phyloP scores from a whole-genome alignment of 2,329 filamentous ascomycete genomes.

The Hypocreales sp. region DNA sequence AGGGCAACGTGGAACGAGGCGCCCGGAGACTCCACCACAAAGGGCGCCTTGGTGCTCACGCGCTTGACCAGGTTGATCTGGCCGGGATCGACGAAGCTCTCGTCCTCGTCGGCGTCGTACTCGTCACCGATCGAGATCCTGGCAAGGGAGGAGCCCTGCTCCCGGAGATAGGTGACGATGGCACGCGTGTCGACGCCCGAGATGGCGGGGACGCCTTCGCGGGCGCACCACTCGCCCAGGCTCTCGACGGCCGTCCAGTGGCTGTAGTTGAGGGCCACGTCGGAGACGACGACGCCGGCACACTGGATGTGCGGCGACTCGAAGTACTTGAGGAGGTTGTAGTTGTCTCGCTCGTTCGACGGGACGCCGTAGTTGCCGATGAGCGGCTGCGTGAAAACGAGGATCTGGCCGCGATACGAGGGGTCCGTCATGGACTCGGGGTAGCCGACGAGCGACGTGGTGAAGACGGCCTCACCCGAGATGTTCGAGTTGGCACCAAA shows the following conservation, averaged over 20 bases:
- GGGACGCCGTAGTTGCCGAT: constrained; percentile 99
- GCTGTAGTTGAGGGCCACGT: constrained; percentile 86
- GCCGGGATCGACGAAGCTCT: constrained; percentile 86
- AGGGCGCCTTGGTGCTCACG: constrained; percentile 95
- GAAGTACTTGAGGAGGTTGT: constrained; percentile 91
- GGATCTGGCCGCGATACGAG: constrained; percentile 83
- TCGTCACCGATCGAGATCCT: constrained; percentile 91
- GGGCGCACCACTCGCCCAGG: constrained; percentile 83
- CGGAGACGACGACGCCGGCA: constrained; percentile 86
- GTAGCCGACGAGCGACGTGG: constrained; percentile 93
- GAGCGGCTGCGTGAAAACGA: constrained; percentile 94
- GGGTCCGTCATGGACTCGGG: constrained; percentile 88
- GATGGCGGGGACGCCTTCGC: constrained; percentile 91
- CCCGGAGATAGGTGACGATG: constrained; percentile 89
- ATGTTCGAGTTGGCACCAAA: constrained; percentile 96
- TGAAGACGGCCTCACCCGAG: constrained; percentile 96
- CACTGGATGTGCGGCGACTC: constrained; percentile 97
- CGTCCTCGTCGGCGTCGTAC: constrained; percentile 96
- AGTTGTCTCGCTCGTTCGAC: constrained; percentile 68
- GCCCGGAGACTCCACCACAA: constrained; percentile 75
- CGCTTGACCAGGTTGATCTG: constrained; percentile 94
- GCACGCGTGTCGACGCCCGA: constrained; percentile 93
- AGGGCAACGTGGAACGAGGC: constrained; percentile 84
- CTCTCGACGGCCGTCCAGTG: constrained; percentile 98
- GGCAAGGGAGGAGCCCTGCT: constrained; percentile 91